Evolutionary conservation across 768 basidiomycete genomes (phyloP).

Genomic region (Termitomyces sp.): DNA sequence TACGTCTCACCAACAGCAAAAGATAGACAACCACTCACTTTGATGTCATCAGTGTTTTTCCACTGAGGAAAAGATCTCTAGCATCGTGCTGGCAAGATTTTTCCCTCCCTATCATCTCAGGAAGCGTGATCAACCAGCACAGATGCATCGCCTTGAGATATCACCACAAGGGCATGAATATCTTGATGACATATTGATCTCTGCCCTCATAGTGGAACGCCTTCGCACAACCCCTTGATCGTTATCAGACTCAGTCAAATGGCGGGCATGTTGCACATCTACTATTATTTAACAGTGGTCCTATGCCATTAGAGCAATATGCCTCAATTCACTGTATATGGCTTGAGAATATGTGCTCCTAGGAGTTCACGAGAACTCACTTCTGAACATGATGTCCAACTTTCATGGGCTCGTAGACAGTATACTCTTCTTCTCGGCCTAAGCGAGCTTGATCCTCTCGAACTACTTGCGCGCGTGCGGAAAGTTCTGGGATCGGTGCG

Average conservation of each 20-base stretch:
- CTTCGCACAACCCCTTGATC: slow-evolving; percentile 33
- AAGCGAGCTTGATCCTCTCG: slow-evolving; percentile 35
- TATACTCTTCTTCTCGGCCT: slow-evolving; percentile 39
- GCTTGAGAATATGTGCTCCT: slow-evolving; percentile 1
- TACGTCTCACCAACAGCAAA: slow-evolving; percentile 12
- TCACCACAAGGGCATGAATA: slow-evolving; percentile 35
- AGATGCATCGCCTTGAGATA: slow-evolving; percentile 33
- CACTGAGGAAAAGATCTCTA: slow-evolving; percentile 30
- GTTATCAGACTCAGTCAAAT: background rate
- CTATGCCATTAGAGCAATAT: slow-evolving; percentile 65
- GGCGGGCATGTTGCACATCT: background rate
- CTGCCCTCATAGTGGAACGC: slow-evolving; percentile 37
- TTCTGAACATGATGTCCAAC: slow-evolving; percentile 88
- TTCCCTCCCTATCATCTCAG: slow-evolving; percentile 30
- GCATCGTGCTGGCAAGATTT: slow-evolving; percentile 35
- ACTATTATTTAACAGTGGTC: background rate
- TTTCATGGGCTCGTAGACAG: slow-evolving; percentile 68
- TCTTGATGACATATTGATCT: slow-evolving; percentile 41
- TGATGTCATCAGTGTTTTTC: slow-evolving; percentile 31
- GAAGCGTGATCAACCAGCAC: slow-evolving; percentile 29
- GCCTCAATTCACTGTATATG: slow-evolving; percentile 62
- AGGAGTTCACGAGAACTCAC: slow-evolving; percentile 34
- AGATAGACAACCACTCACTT: background rate
- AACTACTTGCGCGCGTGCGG: slow-evolving; percentile 41
- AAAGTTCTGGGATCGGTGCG: slow-evolving; percentile 55